Base-by-base conservation (phyloP, 1,284 basidiomycete genomes). In the Hymenochaete sp. region DNA sequence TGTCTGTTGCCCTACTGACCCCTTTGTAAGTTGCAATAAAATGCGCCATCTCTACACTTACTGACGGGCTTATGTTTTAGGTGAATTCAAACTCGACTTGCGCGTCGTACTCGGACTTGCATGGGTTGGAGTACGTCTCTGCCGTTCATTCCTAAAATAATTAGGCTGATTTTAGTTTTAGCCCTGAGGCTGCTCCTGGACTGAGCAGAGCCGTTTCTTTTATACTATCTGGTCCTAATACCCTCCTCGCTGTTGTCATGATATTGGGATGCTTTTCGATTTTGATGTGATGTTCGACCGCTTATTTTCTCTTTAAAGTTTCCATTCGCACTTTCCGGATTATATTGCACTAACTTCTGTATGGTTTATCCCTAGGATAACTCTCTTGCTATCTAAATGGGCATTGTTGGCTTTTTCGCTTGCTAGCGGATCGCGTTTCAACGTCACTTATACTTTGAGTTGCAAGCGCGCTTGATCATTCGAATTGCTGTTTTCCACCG, bases 1-100 rank as follows among this genome's bases (percentile, higher is more conserved):
- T 47, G 79, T 68, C 8, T 87, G 84, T 57, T 87, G 84, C 59
- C 82, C 83, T 28, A 70, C 71, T 5, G 61, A 84, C 51, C 79
- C 82, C 14, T 71, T 68, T 26, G 80, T 82, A 51, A 42, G 68
- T 16, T 31, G 43, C n/a, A 6, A 8, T 14, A 19, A 19, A 16
- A 21, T 29, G 38, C 27, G 18, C 9, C 38, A 13, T 11, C 24
- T 8, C 45, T 39, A 47, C 50, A 6, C 22, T 41, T 36, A 44
- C 29, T 29, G 33, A 39, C 44, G 14, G 14, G 21, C 31, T 33
- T 26, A n/a, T 13, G 27, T 19, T 28, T 11, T 38, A 79, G 73
- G 66, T 65, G 38, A 70, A 62, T 53, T 44, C 61, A 19, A 74
- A 73, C 50, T 63, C 73, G 44, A 75, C 75, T 37, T 87, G 83